Evolutionary conservation across 163 green algal genomes (phyloP).

Genomic region (Scenedesmus sp.): DNA sequence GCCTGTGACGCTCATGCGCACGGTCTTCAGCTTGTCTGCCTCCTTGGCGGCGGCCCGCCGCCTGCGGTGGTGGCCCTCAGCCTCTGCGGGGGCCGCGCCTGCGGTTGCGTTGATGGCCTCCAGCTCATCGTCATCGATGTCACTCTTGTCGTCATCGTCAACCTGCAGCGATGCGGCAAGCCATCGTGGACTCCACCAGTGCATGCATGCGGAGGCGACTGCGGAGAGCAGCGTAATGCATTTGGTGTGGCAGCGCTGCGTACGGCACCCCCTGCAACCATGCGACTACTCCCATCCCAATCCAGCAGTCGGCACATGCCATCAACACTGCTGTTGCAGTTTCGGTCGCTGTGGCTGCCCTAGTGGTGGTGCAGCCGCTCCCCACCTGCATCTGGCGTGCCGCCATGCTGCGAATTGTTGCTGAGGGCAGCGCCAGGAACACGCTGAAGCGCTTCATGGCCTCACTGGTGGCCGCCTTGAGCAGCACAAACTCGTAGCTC

Average conservation of each 20-base stretch:
- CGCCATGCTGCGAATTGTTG: conserved; percentile 46
- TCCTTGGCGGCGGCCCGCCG: neutral
- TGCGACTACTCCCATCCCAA: neutral
- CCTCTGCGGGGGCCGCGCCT: neutral
- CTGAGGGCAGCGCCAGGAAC: conserved; percentile 52
- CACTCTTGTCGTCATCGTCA: conserved; percentile 47
- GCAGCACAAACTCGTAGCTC: conserved; percentile 40
- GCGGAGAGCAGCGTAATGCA: no score
- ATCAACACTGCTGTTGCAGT: neutral
- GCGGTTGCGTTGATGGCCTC: conserved; percentile 37
- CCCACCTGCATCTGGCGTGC: conserved; percentile 36
- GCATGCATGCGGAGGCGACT: no score
- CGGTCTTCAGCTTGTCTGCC: conserved; percentile 45
- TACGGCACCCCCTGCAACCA: neutral
- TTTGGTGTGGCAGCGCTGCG: no score
- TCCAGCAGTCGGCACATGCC: neutral
- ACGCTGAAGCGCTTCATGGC: conserved; percentile 53
- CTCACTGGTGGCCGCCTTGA: conserved; percentile 28
- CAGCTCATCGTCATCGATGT: conserved; percentile 53
- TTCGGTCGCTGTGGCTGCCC: neutral
- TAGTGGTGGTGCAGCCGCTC: neutral
- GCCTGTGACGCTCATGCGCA: conserved; percentile 35
- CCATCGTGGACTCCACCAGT: no score
- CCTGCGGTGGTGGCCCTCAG: neutral
- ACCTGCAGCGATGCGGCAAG: no score